A percentile compares a stretch with the other conserved stretches of the same genome.
phyloP scores from a whole-genome alignment of 2,329 filamentous ascomycete genomes.

The Phialophora verrucosa region DNA sequence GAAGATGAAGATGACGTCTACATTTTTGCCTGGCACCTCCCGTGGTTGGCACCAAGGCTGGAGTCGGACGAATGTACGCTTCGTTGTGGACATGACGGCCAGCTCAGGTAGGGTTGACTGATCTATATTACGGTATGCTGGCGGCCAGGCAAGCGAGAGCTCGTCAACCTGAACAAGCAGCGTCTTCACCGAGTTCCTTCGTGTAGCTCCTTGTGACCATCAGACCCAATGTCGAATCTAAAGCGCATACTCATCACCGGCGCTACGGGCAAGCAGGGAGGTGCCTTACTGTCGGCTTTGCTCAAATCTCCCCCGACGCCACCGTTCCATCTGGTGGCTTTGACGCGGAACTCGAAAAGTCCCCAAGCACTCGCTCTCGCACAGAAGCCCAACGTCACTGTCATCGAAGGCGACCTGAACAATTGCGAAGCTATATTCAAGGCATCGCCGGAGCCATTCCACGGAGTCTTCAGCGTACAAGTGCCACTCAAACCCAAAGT shows the following conservation, averaged over 20 bases:
- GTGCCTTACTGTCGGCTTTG: conserved; percentile 53
- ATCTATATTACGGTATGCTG: not conserved
- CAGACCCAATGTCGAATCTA: not conserved
- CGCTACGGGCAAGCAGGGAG: conserved; percentile 58
- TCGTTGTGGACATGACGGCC: not conserved
- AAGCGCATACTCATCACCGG: conserved; percentile 50
- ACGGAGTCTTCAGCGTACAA: conserved; percentile 39
- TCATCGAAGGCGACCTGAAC: conserved; percentile 37
- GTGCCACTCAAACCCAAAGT: conserved; percentile 16
- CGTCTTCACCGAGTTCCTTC: not conserved
- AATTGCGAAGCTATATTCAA: conserved; percentile 34
- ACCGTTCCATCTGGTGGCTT: conserved; percentile 45
- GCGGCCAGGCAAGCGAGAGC: not conserved
- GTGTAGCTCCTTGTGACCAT: not conserved
- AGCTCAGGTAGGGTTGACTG: not conserved
- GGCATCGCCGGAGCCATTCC: conserved; percentile 27
- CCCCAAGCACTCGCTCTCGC: conserved; percentile 31
- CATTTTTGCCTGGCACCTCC: not conserved
- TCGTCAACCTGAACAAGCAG: conserved; percentile 1
- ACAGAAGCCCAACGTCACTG: conserved; percentile 28
- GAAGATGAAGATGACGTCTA: not conserved
- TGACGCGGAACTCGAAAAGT: conserved; percentile 36
- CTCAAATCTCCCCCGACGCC: conserved; percentile 42
- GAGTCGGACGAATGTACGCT: not conserved
- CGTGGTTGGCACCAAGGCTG: not conserved